Evolutionary conservation across 331 rosid species (phyloP).

Genomic region (Quercus lobata): DNA sequence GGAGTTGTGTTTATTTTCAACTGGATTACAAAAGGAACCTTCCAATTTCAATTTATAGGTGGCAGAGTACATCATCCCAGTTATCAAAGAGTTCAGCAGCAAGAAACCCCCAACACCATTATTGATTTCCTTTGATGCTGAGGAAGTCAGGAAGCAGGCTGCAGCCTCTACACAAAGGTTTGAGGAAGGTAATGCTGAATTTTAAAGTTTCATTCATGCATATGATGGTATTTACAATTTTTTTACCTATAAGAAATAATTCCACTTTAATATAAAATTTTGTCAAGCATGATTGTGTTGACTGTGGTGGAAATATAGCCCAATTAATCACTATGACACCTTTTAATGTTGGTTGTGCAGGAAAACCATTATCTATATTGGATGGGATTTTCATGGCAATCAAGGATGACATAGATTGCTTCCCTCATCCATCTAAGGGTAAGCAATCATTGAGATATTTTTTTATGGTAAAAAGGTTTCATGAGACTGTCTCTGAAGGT

Average conservation of each 20-base stretch:
- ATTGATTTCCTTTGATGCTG: conserved; percentile 73
- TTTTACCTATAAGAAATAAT: conserved; percentile 9
- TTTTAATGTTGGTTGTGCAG: conserved; percentile 40
- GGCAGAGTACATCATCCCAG: conserved; percentile 68
- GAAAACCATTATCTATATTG: conserved; percentile 74
- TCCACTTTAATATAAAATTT: conserved; percentile 2
- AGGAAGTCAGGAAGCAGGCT: conserved; percentile 78
- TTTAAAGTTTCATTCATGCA: not conserved
- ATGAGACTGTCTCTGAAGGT: not conserved
- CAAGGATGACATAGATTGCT: conserved; percentile 97
- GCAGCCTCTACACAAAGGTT: conserved; percentile 83
- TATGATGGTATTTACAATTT: conserved; percentile 5
- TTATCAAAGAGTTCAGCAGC: conserved; percentile 49
- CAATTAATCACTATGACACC: not conserved
- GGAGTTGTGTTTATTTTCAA: conserved; percentile 6
- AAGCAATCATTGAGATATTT: conserved; percentile 3
- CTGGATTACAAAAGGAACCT: conserved; percentile 17
- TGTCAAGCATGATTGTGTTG: conserved; percentile 2
- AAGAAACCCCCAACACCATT: conserved; percentile 60
- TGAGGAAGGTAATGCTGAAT: conserved; percentile 60
- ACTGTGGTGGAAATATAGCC: conserved; percentile 1
- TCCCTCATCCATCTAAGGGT: conserved; percentile 84
- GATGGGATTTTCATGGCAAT: conserved; percentile 93
- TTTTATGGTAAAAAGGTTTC: not conserved
- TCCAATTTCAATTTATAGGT: conserved; percentile 39